phyloP scores from a whole-genome alignment of 257 asterid species.

The Solanum raphanifolium region DNA sequence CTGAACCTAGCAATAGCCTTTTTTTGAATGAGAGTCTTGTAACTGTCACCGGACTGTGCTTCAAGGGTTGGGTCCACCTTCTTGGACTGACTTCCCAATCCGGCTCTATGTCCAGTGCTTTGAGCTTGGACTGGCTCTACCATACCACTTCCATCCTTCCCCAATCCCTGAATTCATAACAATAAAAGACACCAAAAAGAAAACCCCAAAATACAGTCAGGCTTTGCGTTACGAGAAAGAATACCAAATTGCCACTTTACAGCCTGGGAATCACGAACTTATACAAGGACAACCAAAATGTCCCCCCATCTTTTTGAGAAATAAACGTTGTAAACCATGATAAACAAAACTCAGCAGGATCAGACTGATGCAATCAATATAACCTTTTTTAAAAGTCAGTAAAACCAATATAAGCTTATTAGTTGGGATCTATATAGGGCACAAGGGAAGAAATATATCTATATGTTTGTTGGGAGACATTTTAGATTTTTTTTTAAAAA shows the following conservation, averaged over 20 bases:
- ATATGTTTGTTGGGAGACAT: not conserved
- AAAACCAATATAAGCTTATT: not conserved
- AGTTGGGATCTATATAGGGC: not conserved
- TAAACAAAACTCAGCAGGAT: not conserved
- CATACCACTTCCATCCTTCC: conserved; percentile 94
- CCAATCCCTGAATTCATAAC: conserved; percentile 62
- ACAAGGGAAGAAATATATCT: not conserved
- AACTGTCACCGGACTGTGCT: conserved; percentile 96
- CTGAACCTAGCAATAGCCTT: conserved; percentile 96
- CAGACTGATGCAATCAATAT: not conserved
- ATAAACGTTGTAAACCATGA: not conserved
- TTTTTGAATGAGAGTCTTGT: conserved; percentile 90
- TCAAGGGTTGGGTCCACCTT: conserved; percentile 79
- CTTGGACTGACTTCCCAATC: conserved; percentile 82
- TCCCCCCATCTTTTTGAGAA: not conserved
- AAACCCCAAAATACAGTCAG: conserved; percentile 29
- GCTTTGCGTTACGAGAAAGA: not conserved
- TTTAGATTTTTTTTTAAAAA: not conserved
- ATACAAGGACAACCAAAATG: not conserved
- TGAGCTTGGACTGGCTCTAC: conserved; percentile 90
- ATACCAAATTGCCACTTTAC: conserved; percentile 20
- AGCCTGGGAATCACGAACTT: conserved; percentile 5
- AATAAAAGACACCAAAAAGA: conserved; percentile 30
- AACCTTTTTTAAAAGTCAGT: not conserved
- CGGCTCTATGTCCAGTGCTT: conserved; percentile 66